A percentile compares a stretch with the other conserved stretches of the same genome.
Evolutionary conservation across 805 yeast genomes (phyloP).

Genomic region (Saturnispora zaruensis): DNA sequence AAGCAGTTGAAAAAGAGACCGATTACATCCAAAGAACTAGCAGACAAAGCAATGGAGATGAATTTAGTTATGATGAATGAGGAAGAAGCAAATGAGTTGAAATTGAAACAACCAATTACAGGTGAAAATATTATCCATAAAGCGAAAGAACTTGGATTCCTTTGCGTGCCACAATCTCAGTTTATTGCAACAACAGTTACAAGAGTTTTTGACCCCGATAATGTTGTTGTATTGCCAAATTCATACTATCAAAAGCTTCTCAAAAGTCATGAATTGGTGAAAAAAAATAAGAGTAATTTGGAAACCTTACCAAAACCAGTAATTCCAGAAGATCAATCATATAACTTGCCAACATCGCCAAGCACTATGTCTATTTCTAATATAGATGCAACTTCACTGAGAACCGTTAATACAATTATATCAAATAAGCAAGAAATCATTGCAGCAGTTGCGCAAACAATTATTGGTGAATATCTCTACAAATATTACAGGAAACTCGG

Average conservation of each 20-base stretch:
- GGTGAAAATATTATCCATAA: slow-evolving; percentile 26
- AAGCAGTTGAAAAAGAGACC: slow-evolving; percentile 23
- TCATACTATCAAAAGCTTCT: slow-evolving; percentile 54
- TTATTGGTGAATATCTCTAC: slow-evolving; percentile 83
- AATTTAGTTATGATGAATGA: slow-evolving; percentile 31
- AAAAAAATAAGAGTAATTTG: slow-evolving; percentile 14
- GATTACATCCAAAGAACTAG: slow-evolving; percentile 28
- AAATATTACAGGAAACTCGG: slow-evolving; percentile 78
- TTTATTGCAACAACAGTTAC: slow-evolving; percentile 57
- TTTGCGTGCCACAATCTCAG: slow-evolving; percentile 50
- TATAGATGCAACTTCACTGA: slow-evolving; percentile 18
- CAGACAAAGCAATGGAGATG: slow-evolving; percentile 33
- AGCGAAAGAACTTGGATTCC: slow-evolving; percentile 39
- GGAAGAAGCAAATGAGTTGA: slow-evolving; percentile 17
- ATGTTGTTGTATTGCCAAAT: slow-evolving; percentile 56
- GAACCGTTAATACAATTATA: slow-evolving; percentile 47
- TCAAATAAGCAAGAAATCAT: slow-evolving; percentile 67
- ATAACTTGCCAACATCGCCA: slow-evolving; percentile 10
- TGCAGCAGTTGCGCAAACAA: slow-evolving; percentile 84
- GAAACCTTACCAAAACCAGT: slow-evolving; percentile 2
- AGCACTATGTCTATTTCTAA: slow-evolving; percentile 2
- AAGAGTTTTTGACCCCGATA: slow-evolving; percentile 43
- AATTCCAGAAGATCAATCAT: slow-evolving; percentile 13
- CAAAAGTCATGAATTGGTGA: slow-evolving; percentile 32
- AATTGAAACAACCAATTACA: slow-evolving; percentile 11